A percentile compares a stretch with the other conserved stretches of the same genome.
phyloP scores from a whole-genome alignment of 176 grass and related monocot genomes.

The Poa annua region DNA sequence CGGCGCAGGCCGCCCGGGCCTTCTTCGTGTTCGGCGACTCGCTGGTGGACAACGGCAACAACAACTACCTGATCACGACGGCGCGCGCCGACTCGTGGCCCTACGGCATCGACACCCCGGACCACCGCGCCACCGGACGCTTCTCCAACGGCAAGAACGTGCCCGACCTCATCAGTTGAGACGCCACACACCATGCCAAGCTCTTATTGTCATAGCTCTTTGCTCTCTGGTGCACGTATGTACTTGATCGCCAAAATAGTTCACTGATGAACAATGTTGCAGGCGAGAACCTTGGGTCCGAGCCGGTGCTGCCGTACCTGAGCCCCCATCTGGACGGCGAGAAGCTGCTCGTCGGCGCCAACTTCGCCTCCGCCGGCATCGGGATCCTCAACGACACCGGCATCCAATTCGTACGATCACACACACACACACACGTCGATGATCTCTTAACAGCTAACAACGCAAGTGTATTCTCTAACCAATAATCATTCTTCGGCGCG shows the following conservation, averaged over 20 bases:
- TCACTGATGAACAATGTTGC: not conserved
- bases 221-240: not conserved
- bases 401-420: conserved; percentile 67
- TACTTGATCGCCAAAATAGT: not conserved
- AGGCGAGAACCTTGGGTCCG: conserved; percentile 80
- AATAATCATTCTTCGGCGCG: not conserved
- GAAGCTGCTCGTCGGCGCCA: conserved; percentile 84
- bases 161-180: conserved; percentile 88
- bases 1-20: conserved; percentile 57
- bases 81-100: conserved; percentile 82
- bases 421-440: not conserved
- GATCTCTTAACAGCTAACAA: not conserved
- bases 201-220: not conserved
- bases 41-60: conserved; percentile 94
- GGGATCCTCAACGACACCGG: conserved; percentile 97
- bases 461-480: not conserved
- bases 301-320: conserved; percentile 71
- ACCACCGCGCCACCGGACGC: conserved; percentile 62
- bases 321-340: conserved; percentile 75
- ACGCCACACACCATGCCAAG: not conserved
- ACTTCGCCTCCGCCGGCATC: conserved; percentile 95
- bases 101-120: conserved; percentile 78
- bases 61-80: conserved; percentile 70
- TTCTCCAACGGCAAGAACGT: conserved; percentile 93
- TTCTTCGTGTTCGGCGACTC: conserved; percentile 99